Conservation (phyloP, 1,139 yeast genomes). For the Debaryomyces coudertii region DNA sequence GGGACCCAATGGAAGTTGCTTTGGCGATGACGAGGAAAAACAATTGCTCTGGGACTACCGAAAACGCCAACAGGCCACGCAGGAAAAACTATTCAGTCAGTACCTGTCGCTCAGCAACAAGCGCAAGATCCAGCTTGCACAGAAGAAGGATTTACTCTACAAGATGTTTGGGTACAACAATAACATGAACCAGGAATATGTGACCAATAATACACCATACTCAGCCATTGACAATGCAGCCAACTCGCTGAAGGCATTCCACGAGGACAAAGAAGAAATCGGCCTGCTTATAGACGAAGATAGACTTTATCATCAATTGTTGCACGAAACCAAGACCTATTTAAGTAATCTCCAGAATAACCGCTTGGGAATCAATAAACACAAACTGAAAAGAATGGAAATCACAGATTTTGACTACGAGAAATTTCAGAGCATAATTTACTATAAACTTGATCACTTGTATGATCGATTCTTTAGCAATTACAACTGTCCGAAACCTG, state of each 20-base stretch:
- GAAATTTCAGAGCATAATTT: conserved; percentile 29
- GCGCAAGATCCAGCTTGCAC: conserved; percentile 45
- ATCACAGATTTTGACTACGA: conserved; percentile 30
- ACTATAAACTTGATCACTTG: conserved; percentile 26
- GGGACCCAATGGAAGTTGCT: conserved; percentile 10
- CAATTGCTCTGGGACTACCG: conserved; percentile 35
- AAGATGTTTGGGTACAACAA: conserved; percentile 46
- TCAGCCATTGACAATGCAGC: conserved; percentile 42
- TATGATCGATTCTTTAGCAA: conserved; percentile 23
- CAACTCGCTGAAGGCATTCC: conserved; percentile 43
- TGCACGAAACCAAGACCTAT: conserved; percentile 27
- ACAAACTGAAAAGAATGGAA: conserved; percentile 12
- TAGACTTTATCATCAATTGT: conserved; percentile 30
- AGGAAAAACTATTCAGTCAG: conserved; percentile 39
- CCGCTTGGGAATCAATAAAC: conserved; percentile 11
- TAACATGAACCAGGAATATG: conserved; percentile 42
- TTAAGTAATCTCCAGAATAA: conserved; percentile 12
- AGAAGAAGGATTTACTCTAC: conserved; percentile 44
- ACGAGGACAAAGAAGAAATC: conserved; percentile 49
- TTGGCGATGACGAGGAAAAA: conserved; percentile 32
- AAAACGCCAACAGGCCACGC: conserved; percentile 35
- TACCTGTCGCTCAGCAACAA: conserved; percentile 39
- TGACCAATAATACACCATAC: conserved; percentile 47
- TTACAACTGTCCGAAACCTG: conserved; percentile 15
- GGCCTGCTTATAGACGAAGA: conserved; percentile 39